Evolutionary conservation across 441 rosid species (phyloP), one percentile per base, ranked within the genome.

Genomic region (Isatis lusitanica): DNA sequence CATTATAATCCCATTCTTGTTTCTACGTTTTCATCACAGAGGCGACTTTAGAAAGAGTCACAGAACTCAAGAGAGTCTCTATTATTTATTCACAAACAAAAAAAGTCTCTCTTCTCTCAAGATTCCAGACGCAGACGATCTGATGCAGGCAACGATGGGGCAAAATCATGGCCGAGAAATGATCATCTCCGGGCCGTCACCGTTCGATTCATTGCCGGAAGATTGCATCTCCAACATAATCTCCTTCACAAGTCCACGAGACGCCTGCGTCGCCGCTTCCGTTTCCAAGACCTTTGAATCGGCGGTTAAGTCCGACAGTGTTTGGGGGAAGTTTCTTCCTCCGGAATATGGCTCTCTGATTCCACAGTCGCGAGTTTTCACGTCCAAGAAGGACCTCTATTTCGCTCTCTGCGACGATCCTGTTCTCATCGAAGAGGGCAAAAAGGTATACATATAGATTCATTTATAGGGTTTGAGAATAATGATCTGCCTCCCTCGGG

Each of bases 261-360:
- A 83, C 21, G 81, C 84, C 0, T 62, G 78, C 56, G 44, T 73
- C 28, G 56, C 18, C 0, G 47, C 84, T 4, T 16, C 53, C 5
- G 83, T 81, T 18, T 81, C 79, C 3, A 71, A 10, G 15, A 43
- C 30, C 6, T 76, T 81, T 47, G 75, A 17, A 38, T 77, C 73
- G 0, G 79, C 63, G 5, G 79, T 68, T 0, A 72, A 79, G 10
- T 71, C 82, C 0, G 82, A 84, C 56, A 52, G 3, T 2, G 71
- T 77, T 1, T 83, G 82, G 83, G 63, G 63, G 11, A 55, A 35
- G 55, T 81, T 84, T 48, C 73, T 83, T 36, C 87, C 82, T 11
- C 5, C 63, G 0, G 79, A 79, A 5, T 65, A 75, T 71, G 2
- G 24, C 26, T 13, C 44, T 24, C n/a, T 51, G 47, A 6, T 52